Evolutionary conservation across 2,329 filamentous ascomycete species (phyloP), one percentile per base, ranked within the genome.

Genomic region (Pyrenophora seminiperda): DNA sequence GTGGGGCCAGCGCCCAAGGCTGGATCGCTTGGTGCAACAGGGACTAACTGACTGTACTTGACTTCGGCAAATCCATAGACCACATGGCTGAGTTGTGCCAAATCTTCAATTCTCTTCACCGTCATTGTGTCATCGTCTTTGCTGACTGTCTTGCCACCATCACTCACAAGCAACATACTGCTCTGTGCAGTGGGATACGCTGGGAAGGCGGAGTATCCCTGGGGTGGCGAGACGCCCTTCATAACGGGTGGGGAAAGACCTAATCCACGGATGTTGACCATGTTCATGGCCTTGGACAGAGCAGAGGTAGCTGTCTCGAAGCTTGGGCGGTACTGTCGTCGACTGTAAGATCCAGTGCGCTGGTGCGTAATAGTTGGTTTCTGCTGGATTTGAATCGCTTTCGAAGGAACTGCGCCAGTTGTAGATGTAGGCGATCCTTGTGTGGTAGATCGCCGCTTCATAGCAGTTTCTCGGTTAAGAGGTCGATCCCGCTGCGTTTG

Each of bases 21-120:
- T 59, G 88, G 85, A 40, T 90, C 85, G 59, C 82, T 83, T 1
- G 93, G 94, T 1, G 90, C 86, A 36, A 94, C 77, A 3, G 94
- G 94, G 41, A 97, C 84, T n/a, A 99, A 82, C 73, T 99, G 94
- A 73, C 95, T 94, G 75, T 95, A 97, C 74, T 99, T 99, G 68
- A 99, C 93, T 75, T 99, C 93, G 5, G 94, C 94, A 73, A 99
- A 97, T 3, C 93, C 92, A 71, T 92, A 99, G 2, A 99, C 92
- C 37, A 97, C 94, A 71, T 99, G 92, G 68, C 92, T 97, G 31
- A 92, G 83, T 24, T 91, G 94, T 1, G 94, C 94, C 58, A 90
- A 88, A 63, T 97, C 92, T 71, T 99, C 93, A 49, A 97, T 91
- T 36, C 84, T 82, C 65, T 91, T 88, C 2, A 93, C 85, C 32